phyloP scores from a whole-genome alignment of 345 rosid species.

The Citrus cavaleriei region DNA sequence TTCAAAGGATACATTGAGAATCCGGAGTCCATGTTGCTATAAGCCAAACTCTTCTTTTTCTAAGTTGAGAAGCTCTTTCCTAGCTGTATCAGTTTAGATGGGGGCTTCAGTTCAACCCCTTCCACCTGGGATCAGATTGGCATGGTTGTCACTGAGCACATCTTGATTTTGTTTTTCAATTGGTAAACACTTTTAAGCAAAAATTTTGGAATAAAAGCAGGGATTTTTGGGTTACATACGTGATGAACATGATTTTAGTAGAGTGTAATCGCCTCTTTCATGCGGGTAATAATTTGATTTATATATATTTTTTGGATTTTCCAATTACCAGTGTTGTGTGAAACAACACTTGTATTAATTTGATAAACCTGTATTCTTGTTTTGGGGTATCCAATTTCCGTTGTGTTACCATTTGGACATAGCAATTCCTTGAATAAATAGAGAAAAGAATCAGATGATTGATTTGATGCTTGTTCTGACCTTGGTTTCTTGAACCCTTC shows the following conservation, averaged over 20 bases:
- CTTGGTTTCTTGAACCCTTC: not conserved
- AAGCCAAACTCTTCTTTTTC: slow-evolving; percentile 7
- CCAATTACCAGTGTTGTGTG: not conserved
- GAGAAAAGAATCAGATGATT: not conserved
- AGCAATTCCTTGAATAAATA: not conserved
- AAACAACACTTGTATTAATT: not conserved
- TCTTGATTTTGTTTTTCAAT: not conserved
- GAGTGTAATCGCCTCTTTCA: slow-evolving; percentile 21
- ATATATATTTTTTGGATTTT: not conserved
- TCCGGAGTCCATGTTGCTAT: slow-evolving; percentile 92
- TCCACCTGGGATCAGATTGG: not conserved
- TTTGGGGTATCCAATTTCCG: not conserved
- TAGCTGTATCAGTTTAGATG: not conserved
- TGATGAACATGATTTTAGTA: slow-evolving; percentile 9
- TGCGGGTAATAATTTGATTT: not conserved
- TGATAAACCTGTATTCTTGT: not conserved
- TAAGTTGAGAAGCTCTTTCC: not conserved
- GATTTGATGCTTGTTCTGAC: not conserved
- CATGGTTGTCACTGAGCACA: not conserved
- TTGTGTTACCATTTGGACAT: not conserved
- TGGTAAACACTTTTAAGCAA: not conserved
- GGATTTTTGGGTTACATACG: not conserved
- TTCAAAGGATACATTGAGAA: slow-evolving; percentile 90
- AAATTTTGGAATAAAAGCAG: slow-evolving; percentile 20
- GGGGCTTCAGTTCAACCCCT: not conserved